Evolutionary conservation across 352 stramenopile genomes (phyloP), one percentile per base, ranked within the genome.

Genomic region (Aphanomyces astaci): DNA sequence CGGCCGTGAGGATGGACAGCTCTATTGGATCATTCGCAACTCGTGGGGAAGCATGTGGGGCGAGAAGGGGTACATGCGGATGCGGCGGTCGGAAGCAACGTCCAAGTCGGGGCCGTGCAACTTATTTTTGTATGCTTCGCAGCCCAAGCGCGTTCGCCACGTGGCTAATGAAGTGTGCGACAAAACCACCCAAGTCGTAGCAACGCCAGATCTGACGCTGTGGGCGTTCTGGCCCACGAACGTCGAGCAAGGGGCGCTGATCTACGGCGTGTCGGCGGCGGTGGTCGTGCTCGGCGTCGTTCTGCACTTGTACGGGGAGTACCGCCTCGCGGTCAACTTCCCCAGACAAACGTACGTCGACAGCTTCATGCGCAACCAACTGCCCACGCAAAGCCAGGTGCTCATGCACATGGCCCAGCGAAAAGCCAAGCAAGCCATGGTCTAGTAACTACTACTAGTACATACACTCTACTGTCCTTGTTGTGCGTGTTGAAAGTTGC

Each of bases 1-100:
- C 64, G 89, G 85, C 36, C 36, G 36, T 46, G 76, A 92, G 63
- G 93, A 81, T 11, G 87, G 84, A 1, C 75, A 90, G 1, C 76
- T 90, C 67, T 96, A 92, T 75, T 96, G 89, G 89, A 79, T 94
- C 59, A 76, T 96, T 25, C 89, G 89, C 24, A 96, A 96, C 72
- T 94, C 83, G 11, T 96, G 89, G 89, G 88, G 89, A 0, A 86
- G 83, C 0, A 94, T 95, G 83, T 96, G 87, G 89, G 86, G 86
- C 59, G 84, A 92, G 63, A 75, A 85, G 43, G 86, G 86, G 51
- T 86, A 90, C 69, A 92, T 94, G 76, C 84, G 84, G 51, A 88
- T 94, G 33, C 73, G 74, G 1, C 82, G 86, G 4, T 24, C 31
- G 3, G n/a, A 3, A 15, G 22, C 28, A 4, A 19, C 30, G 31